Base-by-base conservation (phyloP, 352 stramenopile species). In the Globisporangium radiosum region DNA sequence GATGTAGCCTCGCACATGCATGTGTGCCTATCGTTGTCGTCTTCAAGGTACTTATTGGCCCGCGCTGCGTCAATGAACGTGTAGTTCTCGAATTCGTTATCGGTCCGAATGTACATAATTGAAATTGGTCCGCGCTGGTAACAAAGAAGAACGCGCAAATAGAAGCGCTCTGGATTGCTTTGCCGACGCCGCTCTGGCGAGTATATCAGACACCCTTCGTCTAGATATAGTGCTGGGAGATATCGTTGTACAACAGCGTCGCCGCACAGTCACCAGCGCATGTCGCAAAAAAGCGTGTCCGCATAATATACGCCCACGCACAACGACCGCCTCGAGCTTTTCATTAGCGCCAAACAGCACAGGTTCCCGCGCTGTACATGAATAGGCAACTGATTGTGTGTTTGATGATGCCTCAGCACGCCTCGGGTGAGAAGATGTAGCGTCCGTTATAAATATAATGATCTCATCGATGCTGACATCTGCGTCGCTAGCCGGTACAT, bases 131-230 rank as follows among this genome's bases (percentile, higher is more conserved):
- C 73, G n/a, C 81, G 80, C 50, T 70, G 90, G 64, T 72, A 19
- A 36, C 78, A 77, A 17, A 94, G 64, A 48, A 88, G 59, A 0
- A 94, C 47, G 4, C 91, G 70, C 72, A 81, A 91, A 14, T 88
- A 52, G 56, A 90, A 76, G 6, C 81, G 48, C 19, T 62, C 61
- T 42, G 52, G 68, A 53, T 54, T 1, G 37, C 14, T 38, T 50
- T 57, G 9, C 49, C 52, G 4, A 38, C 11, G 1, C 52, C 39
- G 17, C 19, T 3, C 10, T 50, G 10, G 0, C 52, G 10, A 13
- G 40, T 47, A 39, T 38, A 38, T 39, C n/a, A 25, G 3, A 4
- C 3, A 10, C 47, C 38, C 0, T 13, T 13, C 7, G 8, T 13
- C 39, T 39, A 57, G 0, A 7, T 40, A 39, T 14, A 57, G 11